These are phyloP conservation scores for Sophora flavescens DNA, from an alignment of 306 rosid genomes.

Conservation along the genomic window DNA sequence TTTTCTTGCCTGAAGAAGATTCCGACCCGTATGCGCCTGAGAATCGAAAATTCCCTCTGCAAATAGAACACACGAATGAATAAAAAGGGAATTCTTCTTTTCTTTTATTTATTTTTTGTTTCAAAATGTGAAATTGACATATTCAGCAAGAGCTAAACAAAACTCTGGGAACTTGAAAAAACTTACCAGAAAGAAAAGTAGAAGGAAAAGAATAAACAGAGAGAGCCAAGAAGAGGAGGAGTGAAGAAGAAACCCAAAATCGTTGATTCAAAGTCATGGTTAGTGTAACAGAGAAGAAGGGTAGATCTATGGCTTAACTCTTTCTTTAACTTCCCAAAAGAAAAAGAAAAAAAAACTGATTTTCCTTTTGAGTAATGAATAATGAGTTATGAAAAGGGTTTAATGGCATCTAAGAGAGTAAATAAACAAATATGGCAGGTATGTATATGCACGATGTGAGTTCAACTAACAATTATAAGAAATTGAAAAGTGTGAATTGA, in stretches of 20 bases:
- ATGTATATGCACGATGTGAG: not conserved
- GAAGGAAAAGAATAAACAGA: conserved; percentile 61
- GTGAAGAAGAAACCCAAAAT: conserved; percentile 43
- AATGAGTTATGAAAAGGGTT: not conserved
- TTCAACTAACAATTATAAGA: not conserved
- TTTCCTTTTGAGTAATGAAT: not conserved
- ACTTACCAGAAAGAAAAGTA: conserved; percentile 66
- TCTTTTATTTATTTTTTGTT: not conserved
- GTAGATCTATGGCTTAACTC: conserved; percentile 32
- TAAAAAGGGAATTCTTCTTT: not conserved
- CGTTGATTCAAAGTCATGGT: conserved; percentile 56
- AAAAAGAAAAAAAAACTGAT: not conserved
- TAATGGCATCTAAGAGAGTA: not conserved
- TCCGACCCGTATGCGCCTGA: conserved; percentile 61
- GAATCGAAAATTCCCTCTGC: conserved; percentile 66
- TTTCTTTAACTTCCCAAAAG: not conserved
- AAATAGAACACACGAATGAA: conserved; percentile 36
- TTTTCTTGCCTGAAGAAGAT: conserved; percentile 86
- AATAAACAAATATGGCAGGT: not conserved
- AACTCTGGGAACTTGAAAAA: not conserved
- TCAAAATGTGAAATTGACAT: not conserved
- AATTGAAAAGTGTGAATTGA: not conserved
- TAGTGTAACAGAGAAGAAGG: not conserved
- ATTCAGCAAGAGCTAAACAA: not conserved
- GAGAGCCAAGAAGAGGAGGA: conserved; percentile 55